Base-by-base conservation (phyloP, 2,329 filamentous ascomycete genomes). In the Colletotrichum liaoningense region DNA sequence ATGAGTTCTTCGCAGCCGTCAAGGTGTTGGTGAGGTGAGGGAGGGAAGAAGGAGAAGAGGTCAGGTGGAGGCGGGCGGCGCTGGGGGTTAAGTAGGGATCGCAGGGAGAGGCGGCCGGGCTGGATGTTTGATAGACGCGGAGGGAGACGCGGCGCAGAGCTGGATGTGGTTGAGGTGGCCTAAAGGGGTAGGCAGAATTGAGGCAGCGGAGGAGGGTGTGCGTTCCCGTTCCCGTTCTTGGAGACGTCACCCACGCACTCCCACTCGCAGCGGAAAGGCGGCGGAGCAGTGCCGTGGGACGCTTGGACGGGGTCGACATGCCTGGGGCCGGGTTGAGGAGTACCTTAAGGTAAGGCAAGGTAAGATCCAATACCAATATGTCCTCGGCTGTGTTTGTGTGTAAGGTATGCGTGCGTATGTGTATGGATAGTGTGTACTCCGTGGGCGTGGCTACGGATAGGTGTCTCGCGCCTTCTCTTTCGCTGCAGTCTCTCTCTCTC, bases 241-340 rank as follows among this genome's bases (percentile, higher is more conserved):
- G 63, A 59, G 73, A 78, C 76, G 73, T 75, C 71, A 75, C 73
- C 33, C 62, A 26, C 42, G 42, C 42, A 58, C 72, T 63, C 59
- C 54, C 46, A 63, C 72, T 63, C 59, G 55, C 46, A 63, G 33
- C 71, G 73, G 73, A 65, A 49, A 74, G 66, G 66, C 71, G 59
- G 71, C 73, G 63, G 66, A 71, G 63, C 72, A 79, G 75, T 77
- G 79, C 77, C 76, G 76, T 76, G 74, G 79, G 78, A 77, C 78
- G 79, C 77, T 76, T 78, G 73, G 79, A 78, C 79, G 79, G 80
- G 75, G 77, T 73, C 80, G 78, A 78, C 80, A 77, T 73, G 30
- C 66, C 66, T 60, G 54, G 67, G 42, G 19, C 42, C 42, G 42
- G 19, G 42, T 49, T 49, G 42, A 49, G 42, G 19, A 49, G 42